Conservation (phyloP, 208 protist genomes). For the Trypanosoma conorhini region DNA sequence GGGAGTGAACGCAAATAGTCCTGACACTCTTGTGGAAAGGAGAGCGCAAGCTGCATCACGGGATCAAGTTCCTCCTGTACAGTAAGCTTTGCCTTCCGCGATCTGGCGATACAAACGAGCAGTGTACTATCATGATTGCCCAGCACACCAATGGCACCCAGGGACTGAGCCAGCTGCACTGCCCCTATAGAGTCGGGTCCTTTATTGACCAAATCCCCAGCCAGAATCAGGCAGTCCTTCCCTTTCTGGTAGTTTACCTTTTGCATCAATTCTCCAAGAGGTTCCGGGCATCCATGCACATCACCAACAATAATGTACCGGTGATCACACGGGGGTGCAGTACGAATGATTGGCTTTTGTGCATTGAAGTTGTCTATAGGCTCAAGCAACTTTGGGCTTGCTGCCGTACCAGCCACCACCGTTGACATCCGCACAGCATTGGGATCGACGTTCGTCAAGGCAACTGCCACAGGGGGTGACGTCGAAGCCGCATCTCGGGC, state of each 20-base stretch:
- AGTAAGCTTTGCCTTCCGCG: constrained; percentile 36
- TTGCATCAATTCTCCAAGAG: constrained; percentile 75
- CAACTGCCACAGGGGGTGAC: constrained; percentile 19
- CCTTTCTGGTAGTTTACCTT: constrained; percentile 79
- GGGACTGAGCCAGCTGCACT: constrained; percentile 57
- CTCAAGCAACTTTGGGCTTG: constrained; percentile 48
- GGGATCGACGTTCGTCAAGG: constrained; percentile 3
- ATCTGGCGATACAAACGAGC: constrained; percentile 54
- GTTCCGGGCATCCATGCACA: constrained; percentile 87
- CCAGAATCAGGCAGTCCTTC: constrained; percentile 78
- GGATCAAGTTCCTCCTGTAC: constrained; percentile 66
- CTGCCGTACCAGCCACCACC: constrained; percentile 23
- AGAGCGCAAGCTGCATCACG: constrained; percentile 72
- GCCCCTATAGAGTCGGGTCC: constrained; percentile 83
- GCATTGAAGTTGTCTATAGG: constrained; percentile 69
- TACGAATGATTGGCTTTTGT: constrained; percentile 65
- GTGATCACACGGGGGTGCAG: constrained; percentile 36
- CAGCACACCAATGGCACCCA: constrained; percentile 79
- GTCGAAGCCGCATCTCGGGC: constrained; percentile 15
- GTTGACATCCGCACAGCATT: constrained; percentile 12
- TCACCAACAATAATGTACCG: constrained; percentile 90
- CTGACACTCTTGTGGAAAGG: constrained; percentile 73
- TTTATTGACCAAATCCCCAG: constrained; percentile 91
- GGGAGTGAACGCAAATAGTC: constrained; percentile 81
- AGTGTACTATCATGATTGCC: constrained; percentile 92